phyloP scores from a whole-genome alignment of 257 asterid genomes.

The Nicotiana knightiana region DNA sequence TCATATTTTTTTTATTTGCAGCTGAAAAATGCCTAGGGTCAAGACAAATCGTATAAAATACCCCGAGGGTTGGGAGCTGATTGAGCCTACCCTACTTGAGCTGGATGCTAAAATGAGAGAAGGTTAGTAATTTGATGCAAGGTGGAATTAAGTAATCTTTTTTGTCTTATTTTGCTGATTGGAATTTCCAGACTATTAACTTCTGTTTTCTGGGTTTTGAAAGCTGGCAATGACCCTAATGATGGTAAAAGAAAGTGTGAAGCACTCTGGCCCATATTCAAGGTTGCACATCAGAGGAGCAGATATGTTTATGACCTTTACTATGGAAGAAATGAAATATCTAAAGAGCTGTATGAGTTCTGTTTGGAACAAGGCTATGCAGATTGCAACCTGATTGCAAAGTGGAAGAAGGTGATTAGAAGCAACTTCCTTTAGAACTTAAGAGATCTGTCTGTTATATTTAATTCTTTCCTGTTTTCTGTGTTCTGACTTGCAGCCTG shows the following conservation, averaged over 20 bases:
- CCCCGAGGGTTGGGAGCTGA: constrained; percentile 92
- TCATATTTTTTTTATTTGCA: background rate
- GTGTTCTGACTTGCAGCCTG: constrained; percentile 57
- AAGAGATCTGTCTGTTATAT: background rate
- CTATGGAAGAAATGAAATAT: constrained; percentile 70
- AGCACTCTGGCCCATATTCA: constrained; percentile 89
- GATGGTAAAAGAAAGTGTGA: constrained; percentile 86
- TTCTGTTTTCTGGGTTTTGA: background rate
- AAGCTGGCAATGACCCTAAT: constrained; percentile 86
- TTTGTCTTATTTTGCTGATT: background rate
- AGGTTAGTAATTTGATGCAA: constrained; percentile 31
- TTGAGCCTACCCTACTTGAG: constrained; percentile 80
- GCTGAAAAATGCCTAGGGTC: constrained; percentile 71
- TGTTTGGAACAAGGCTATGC: constrained; percentile 92
- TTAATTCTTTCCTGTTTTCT: background rate
- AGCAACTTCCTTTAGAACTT: background rate
- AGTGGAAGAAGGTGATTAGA: constrained; percentile 37
- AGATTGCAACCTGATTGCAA: constrained; percentile 77
- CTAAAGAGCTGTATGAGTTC: constrained; percentile 81
- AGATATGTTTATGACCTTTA: constrained; percentile 75
- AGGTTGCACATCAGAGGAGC: constrained; percentile 88
- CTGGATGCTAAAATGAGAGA: constrained; percentile 91
- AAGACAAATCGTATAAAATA: constrained; percentile 68
- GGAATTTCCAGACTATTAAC: constrained; percentile 1
- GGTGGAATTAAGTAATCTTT: background rate